Evolutionary conservation across 116 monocot species (phyloP).

Genomic region (Dioscorea cayenensis): DNA sequence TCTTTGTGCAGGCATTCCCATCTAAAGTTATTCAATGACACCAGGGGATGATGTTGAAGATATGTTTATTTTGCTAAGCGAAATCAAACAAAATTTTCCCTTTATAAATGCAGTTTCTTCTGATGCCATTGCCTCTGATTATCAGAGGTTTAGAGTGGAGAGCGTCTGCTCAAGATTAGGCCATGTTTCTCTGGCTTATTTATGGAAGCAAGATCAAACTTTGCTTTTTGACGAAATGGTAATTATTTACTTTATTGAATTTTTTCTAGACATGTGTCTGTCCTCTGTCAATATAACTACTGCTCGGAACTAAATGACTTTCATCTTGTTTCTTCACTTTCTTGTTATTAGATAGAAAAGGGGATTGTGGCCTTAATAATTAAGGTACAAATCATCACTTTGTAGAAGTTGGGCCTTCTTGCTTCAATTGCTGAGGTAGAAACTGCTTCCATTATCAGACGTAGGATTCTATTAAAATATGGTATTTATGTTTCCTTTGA

Average conservation of each 20-base stretch:
- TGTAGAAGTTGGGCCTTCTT: too few species aligned
- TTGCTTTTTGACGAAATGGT: conserved; percentile 91
- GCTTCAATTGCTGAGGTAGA: too few species aligned
- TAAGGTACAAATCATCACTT: conserved; percentile 30
- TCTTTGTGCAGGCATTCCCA: conserved; percentile 50
- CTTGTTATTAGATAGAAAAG: conserved; percentile 49
- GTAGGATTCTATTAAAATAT: too few species aligned
- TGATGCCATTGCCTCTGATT: conserved; percentile 98
- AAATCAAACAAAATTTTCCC: conserved; percentile 72
- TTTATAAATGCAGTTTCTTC: conserved; percentile 81
- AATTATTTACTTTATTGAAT: conserved; percentile 15
- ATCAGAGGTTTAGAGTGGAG: conserved; percentile 89
- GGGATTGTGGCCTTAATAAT: conserved; percentile 65
- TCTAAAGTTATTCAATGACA: conserved; percentile 58
- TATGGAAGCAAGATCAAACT: conserved; percentile 95
- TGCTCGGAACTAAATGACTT: conserved; percentile 5
- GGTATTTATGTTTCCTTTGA: too few species aligned
- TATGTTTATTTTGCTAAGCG: conserved; percentile 73
- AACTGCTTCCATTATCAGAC: too few species aligned
- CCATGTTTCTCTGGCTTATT: conserved; percentile 88
- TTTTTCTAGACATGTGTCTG: not conserved
- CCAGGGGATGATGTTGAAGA: conserved; percentile 95
- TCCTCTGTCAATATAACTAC: not conserved
- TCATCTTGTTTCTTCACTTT: conserved; percentile 13
- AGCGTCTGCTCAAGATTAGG: conserved; percentile 93